Percentiles rank a stretch among this genome's conserved stretches.
phyloP scores from a whole-genome alignment of 2,329 filamentous ascomycete species.

The Magnaporthiopsis rhizophila region DNA sequence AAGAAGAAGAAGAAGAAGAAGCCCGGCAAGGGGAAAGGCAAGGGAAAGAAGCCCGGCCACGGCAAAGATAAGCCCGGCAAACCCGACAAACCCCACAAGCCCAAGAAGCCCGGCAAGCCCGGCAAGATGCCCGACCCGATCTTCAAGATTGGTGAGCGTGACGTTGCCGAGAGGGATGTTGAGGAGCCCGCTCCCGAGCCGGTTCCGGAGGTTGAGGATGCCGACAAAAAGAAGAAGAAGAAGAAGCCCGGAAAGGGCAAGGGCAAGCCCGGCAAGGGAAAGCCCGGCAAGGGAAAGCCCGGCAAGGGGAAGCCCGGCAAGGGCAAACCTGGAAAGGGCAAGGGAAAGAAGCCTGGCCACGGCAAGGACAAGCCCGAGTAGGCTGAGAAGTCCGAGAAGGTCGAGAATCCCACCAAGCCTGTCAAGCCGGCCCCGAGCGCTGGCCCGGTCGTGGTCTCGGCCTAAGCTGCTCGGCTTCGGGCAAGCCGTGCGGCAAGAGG shows the following conservation, averaged over 20 bases:
- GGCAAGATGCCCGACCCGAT: not conserved
- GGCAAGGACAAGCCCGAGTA: not conserved
- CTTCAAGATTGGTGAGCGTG: not conserved
- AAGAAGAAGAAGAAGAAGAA: constrained; percentile 6
- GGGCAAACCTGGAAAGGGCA: not conserved
- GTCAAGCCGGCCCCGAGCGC: not conserved
- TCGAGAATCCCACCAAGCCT: not conserved
- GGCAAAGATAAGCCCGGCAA: not conserved
- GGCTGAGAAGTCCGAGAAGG: constrained; percentile 1
- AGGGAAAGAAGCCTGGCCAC: not conserved
- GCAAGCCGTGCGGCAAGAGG: not conserved
- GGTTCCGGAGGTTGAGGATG: not conserved
- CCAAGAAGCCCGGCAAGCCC: not conserved
- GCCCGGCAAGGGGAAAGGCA: not conserved
- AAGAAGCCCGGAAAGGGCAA: constrained; percentile 3
- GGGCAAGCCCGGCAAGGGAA: not conserved
- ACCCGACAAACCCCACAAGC: not conserved
- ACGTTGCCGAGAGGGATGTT: not conserved
- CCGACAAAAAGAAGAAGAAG: constrained; percentile 3
- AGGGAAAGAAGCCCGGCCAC: not conserved
- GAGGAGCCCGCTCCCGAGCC: not conserved
- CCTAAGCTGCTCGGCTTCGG: no score
- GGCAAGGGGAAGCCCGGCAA: not conserved
- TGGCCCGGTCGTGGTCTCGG: not conserved
- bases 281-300: not conserved